Percentiles rank a stretch among this genome's conserved stretches.
These are phyloP conservation scores for Rhodotorula toruloides DNA, from an alignment of 768 basidiomycete genomes.

Conservation along the genomic window DNA sequence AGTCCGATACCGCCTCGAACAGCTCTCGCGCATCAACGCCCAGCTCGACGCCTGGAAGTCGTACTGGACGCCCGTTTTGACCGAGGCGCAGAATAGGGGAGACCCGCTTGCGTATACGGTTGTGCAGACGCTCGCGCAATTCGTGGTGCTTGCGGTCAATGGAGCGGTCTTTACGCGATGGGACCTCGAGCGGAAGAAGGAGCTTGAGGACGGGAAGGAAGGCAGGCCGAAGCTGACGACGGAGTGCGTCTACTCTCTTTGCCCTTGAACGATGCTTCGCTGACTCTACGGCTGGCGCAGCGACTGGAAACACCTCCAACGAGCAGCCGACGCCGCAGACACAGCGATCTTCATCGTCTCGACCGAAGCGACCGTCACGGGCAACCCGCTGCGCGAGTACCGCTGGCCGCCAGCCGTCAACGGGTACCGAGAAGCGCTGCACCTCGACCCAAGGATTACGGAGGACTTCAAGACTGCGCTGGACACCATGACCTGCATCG, in stretches of 20 bases:
- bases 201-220: slow-evolving; percentile 27
- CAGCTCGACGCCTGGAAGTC: slow-evolving; percentile 25
- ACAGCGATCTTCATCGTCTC: slow-evolving; percentile 20
- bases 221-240: slow-evolving; percentile 15
- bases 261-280: neutral
- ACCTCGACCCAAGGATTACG: slow-evolving; percentile 18
- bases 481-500: slow-evolving; percentile 33
- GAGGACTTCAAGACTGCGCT: slow-evolving; percentile 38
- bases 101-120: slow-evolving; percentile 33
- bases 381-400: slow-evolving; percentile 13
- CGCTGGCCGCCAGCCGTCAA: slow-evolving; percentile 12
- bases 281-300: too few relatives aligned
- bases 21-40: slow-evolving; percentile 23
- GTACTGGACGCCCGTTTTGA: slow-evolving; percentile 30
- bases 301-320: slow-evolving; percentile 27
- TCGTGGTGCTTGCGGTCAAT: slow-evolving; percentile 29
- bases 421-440: slow-evolving; percentile 1
- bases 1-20: slow-evolving; percentile 27
- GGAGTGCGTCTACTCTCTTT: slow-evolving; percentile 8
- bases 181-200: slow-evolving; percentile 26
- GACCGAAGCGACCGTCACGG: slow-evolving; percentile 8
- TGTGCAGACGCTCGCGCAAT: slow-evolving; percentile 14
- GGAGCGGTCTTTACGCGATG: slow-evolving; percentile 29
- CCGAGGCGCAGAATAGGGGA: slow-evolving; percentile 19
- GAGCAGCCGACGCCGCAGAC: slow-evolving; percentile 22